Evolutionary conservation across 805 yeast species (phyloP), one percentile per base, ranked within the genome.

Genomic region (Torulaspora microellipsoides): DNA sequence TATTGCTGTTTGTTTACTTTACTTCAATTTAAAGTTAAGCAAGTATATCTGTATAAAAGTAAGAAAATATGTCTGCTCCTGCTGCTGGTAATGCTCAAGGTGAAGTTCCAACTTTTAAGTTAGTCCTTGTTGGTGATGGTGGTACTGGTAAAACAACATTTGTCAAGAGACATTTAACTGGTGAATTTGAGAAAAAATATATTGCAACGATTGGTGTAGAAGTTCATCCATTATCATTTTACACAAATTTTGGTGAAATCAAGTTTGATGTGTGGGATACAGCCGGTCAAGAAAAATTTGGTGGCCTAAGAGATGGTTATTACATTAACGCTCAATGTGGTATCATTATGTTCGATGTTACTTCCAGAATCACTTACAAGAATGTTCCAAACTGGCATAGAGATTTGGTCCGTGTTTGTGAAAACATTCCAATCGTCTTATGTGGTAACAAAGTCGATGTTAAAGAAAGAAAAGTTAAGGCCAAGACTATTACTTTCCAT

Each of bases 361-460:
- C 99, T 52, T 89, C 98, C 42, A 90, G 99, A 80, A 91, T 93
- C 76, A 93, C 99, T 59, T 93, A 93, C 79, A 93, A 93, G 80
- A 93, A 93, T 74, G 99, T 93, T 69, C 99, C 99, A 71, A 95
- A 93, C 86, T 93, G 99, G 99, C 97, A 95, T 84, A 85, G 99
- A 77, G 99, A 93, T 74, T 80, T 93, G 68, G 97, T 93, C 54
- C 88, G 99, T 77, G 99, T 93, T 54, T 93, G 99, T 78, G 99
- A 93, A 77, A 93, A 91, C 82, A 93, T 93, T 62, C 99, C 99
- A 64, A 93, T 93, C 64, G 99, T 93, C 50, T 78, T 93, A 58
- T 88, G 96, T 78, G 99, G 99, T 76, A 93, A 93, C 85, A 93
- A 93, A 77, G 99, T 93, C 62, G 99, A 93, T 71, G 99, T 93